Conservation (phyloP, 768 basidiomycete species). For the Phylloporus arenicola region DNA sequence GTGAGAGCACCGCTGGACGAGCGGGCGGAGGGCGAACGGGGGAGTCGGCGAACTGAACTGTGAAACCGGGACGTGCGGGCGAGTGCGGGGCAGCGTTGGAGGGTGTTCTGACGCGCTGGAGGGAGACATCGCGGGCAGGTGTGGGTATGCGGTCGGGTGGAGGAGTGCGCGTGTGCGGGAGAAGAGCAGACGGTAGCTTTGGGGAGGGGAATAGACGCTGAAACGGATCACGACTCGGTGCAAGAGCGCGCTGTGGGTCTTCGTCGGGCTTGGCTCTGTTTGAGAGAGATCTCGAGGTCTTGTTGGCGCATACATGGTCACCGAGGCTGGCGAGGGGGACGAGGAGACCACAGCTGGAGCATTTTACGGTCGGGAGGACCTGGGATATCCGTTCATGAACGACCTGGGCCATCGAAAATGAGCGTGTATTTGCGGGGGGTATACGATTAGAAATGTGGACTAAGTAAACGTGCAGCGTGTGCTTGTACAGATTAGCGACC, state of each 20-base stretch:
- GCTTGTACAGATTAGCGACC: constrained; percentile 8
- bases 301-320: constrained; percentile 63
- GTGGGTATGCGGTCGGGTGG: constrained; percentile 11
- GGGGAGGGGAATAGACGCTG: constrained; percentile 20
- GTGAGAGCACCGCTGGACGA: constrained; percentile 16
- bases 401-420: constrained; percentile 23
- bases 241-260: constrained; percentile 1
- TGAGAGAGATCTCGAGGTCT: constrained; percentile 23
- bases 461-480: constrained; percentile 3
- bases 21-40: constrained; percentile 1
- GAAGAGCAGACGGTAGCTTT: neutral
- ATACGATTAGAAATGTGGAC: constrained; percentile 20
- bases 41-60: constrained; percentile 11
- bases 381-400: constrained; percentile 43
- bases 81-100: constrained; percentile 13
- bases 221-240: constrained; percentile 22
- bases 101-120: constrained; percentile 18
- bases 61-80: constrained; percentile 8
- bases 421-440: constrained; percentile 17
- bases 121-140: constrained; percentile 10
- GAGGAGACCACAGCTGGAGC: constrained; percentile 66
- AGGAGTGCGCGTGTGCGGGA: neutral
- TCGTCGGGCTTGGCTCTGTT: constrained; percentile 9
- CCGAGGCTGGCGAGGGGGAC: constrained; percentile 71
- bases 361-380: constrained; percentile 77